Base-by-base conservation (phyloP, 225 moss, liverwort and hornwort genomes). In the Bryoerythrophyllum caledonicum region DNA sequence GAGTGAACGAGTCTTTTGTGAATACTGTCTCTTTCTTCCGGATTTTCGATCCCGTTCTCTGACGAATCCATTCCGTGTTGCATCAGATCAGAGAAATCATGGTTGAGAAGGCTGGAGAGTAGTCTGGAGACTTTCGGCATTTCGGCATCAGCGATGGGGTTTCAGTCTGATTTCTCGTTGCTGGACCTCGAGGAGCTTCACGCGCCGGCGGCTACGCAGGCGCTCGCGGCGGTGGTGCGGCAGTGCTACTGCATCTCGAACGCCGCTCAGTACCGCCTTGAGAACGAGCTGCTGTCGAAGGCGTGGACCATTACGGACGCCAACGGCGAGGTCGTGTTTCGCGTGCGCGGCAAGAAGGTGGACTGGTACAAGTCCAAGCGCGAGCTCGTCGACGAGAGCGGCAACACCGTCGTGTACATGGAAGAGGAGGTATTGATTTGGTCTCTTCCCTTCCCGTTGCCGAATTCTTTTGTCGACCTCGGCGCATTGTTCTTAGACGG, bases 141-240 rank as follows among this genome's bases (percentile, higher is more conserved):
- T 24, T 60, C 25, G 48, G 49, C 25, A 79, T 26, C 26, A 20
- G 67, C 60, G 6, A 54, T 85, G 85, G 78, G 19, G 3, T 85
- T 71, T 40, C 85, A 64, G 24, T 85, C 85, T 17, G 82, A 85
- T 43, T 85, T 85, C 60, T 85, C 85, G 10, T 46, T 78, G 64
- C 34, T 82, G 72, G 85, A 82, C 51, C 64, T 85, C 43, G 85
- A 85, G 53, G 85, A 85, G 54, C 81, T 85, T 10, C 85, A 79
- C 14, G 77, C 76, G 4, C 82, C 82, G 10, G 74, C 70, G 4
- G 80, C 80, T 13, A 57, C 74, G 30, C 62, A 80, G 62, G 19
- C 65, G 26, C 24, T 9, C 56, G 63, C 65, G 8, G 62, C 80
- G 21, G 86, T 86, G 43, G 82, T 86, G 17, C 60, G 71, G 35